Conservation (phyloP, 2,329 filamentous ascomycete genomes). For the Talaromyces sp. region DNA sequence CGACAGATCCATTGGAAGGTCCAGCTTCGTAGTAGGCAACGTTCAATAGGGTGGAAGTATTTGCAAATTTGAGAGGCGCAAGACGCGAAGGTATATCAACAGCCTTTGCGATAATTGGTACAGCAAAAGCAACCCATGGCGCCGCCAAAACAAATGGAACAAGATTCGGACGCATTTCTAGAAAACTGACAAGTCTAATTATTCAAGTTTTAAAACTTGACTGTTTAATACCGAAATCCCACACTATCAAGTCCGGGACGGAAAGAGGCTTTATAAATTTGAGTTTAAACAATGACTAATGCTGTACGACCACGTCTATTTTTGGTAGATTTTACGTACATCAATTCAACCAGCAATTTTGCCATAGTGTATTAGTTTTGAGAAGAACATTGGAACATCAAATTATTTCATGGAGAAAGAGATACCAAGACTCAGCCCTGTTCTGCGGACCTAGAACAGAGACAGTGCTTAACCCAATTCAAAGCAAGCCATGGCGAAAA, state of each 20-base stretch:
- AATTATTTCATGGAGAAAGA: not conserved
- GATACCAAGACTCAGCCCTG: not conserved
- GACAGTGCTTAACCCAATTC: not conserved
- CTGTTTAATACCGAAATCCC: not conserved
- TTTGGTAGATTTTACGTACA: not conserved
- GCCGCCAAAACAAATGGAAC: not conserved
- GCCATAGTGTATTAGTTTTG: not conserved
- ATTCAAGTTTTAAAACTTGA: not conserved
- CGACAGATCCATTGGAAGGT: slow-evolving; percentile 11
- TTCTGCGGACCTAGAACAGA: not conserved
- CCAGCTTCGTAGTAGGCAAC: slow-evolving; percentile 3
- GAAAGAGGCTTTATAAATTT: not conserved
- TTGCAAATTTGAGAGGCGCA: slow-evolving; percentile 3
- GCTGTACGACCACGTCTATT: too few species aligned
- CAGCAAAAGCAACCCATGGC: not conserved
- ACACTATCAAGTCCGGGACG: not conserved
- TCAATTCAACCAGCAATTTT: not conserved
- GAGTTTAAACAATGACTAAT: too few species aligned
- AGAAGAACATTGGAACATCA: not conserved
- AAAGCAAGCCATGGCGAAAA: too few species aligned
- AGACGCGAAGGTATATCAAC: not conserved
- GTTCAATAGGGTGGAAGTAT: slow-evolving; percentile 1
- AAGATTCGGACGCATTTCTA: not conserved
- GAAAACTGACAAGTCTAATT: not conserved
- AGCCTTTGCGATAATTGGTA: not conserved